Evolutionary conservation across 768 basidiomycete species (phyloP).

Genomic region (Hebeloma cylindrosporum): DNA sequence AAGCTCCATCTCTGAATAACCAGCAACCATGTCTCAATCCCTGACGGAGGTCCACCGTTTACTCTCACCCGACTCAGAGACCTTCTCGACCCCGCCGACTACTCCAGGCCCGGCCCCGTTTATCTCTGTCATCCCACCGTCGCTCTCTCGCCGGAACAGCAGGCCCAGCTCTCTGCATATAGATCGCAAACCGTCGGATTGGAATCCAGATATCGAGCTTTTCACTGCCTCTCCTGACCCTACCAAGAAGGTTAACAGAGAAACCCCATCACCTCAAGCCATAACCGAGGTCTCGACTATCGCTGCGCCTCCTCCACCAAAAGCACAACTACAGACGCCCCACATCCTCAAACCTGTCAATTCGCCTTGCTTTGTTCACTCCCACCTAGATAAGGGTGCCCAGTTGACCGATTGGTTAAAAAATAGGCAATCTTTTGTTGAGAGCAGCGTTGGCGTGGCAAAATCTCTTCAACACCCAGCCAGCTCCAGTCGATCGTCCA

Average conservation of each 20-base stretch:
- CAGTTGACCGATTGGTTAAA: constrained; percentile 76
- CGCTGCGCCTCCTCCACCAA: constrained; percentile 12
- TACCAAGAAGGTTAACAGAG: constrained; percentile 17
- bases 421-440: constrained; percentile 40
- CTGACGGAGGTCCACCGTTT: constrained; percentile 18
- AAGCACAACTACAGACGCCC: constrained; percentile 22
- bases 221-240: constrained; percentile 36
- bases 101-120: constrained; percentile 31
- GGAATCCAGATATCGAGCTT: constrained; percentile 44
- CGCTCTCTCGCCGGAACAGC: constrained; percentile 42
- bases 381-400: constrained; percentile 80
- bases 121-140: constrained; percentile 30
- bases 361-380: constrained; percentile 94
- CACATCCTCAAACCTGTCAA: constrained; percentile 37
- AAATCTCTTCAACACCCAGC: constrained; percentile 42
- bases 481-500: constrained; percentile 17
- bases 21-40: constrained; percentile 20
- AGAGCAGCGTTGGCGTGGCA: constrained; percentile 45
- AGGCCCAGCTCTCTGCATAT: constrained; percentile 48
- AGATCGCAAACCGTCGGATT: constrained; percentile 36
- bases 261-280: constrained; percentile 8
- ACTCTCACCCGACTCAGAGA: constrained; percentile 36
- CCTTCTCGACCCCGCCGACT: constrained; percentile 44
- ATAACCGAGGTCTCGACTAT: constrained; percentile 19
- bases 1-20: neutral